These are phyloP conservation scores for Thymus mandschuricus DNA, from an alignment of 257 asterid genomes.

Conservation along the genomic window DNA sequence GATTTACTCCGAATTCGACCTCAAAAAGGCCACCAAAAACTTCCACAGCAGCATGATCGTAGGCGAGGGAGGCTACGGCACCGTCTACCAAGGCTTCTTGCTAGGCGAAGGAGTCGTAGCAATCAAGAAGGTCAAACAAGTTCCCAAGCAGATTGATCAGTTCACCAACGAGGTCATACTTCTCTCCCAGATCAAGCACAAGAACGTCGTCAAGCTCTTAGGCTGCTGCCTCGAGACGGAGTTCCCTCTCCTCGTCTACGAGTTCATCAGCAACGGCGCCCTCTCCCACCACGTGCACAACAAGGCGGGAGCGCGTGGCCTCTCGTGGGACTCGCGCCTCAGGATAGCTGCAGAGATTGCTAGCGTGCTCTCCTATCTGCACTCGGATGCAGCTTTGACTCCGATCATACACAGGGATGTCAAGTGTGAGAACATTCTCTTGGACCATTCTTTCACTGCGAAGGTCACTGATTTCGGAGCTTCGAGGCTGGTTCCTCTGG, in stretches of 20 bases:
- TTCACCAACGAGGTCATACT: slow-evolving; percentile 44
- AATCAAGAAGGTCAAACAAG: slow-evolving; percentile 31
- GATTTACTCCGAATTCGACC: slow-evolving; percentile 21
- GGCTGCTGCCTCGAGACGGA: slow-evolving; percentile 48
- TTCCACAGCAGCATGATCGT: slow-evolving; percentile 19
- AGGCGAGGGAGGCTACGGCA: slow-evolving; percentile 33
- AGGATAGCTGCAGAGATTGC: slow-evolving; percentile 41
- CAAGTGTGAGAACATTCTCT: slow-evolving; percentile 40
- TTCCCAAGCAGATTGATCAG: slow-evolving; percentile 35
- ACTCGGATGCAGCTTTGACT: slow-evolving; percentile 32
- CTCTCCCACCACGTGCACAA: slow-evolving; percentile 20
- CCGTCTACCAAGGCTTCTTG: slow-evolving; percentile 29
- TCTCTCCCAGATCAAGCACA: slow-evolving; percentile 38
- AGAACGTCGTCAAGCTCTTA: slow-evolving; percentile 42
- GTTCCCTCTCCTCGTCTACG: slow-evolving; percentile 40
- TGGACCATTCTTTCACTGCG: slow-evolving; percentile 35
- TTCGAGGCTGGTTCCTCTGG: slow-evolving; percentile 36
- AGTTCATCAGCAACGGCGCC: slow-evolving; percentile 26
- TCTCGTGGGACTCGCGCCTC: slow-evolving; percentile 36
- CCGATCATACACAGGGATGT: slow-evolving; percentile 48
- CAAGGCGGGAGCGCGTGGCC: not conserved
- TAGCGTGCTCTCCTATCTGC: slow-evolving; percentile 38
- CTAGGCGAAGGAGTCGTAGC: slow-evolving; percentile 15
- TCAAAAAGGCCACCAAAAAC: slow-evolving; percentile 25
- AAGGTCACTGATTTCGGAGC: slow-evolving; percentile 43